These are phyloP conservation scores for Melampsora larici-populina DNA, from an alignment of 1,284 basidiomycete species.

Conservation along the genomic window DNA sequence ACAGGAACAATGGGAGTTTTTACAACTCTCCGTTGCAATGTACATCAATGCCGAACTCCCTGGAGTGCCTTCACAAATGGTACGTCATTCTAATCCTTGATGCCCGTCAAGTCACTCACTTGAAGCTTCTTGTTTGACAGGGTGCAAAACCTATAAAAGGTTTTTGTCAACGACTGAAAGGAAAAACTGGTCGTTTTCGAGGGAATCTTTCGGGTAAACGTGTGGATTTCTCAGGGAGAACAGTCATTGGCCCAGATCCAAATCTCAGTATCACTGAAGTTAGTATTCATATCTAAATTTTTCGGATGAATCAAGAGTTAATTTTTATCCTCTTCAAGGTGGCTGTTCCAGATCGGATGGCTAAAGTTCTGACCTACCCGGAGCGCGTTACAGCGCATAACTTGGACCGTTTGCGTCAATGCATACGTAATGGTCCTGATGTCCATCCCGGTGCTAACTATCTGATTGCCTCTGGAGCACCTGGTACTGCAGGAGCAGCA, in stretches of 20 bases:
- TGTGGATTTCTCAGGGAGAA: conserved; percentile 97
- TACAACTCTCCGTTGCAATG: conserved; percentile 90
- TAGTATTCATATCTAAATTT: not conserved
- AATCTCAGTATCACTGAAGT: conserved; percentile 93
- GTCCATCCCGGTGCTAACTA: conserved; percentile 95
- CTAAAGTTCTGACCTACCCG: conserved; percentile 93
- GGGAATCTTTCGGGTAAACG: conserved; percentile 98
- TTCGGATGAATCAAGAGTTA: no score
- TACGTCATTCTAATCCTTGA: conserved; percentile 42
- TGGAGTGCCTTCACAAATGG: conserved; percentile 73
- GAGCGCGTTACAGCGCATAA: conserved; percentile 93
- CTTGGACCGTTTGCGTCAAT: conserved; percentile 71
- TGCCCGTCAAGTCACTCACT: not conserved
- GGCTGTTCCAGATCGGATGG: conserved; percentile 94
- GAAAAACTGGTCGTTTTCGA: conserved; percentile 97
- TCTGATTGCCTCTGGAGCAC: conserved; percentile 65
- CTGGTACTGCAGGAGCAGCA: conserved; percentile 35
- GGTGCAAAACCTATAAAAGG: conserved; percentile 84
- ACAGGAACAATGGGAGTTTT: conserved; percentile 94
- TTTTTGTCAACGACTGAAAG: conserved; percentile 96
- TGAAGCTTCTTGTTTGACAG: conserved; percentile 8
- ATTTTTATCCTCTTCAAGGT: conserved; percentile 10
- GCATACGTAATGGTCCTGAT: conserved; percentile 84
- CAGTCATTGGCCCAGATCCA: conserved; percentile 97
- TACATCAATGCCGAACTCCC: conserved; percentile 99